Evolutionary conservation across 75 land plant genomes (phyloP).

Genomic region (Gnetum montanum): DNA sequence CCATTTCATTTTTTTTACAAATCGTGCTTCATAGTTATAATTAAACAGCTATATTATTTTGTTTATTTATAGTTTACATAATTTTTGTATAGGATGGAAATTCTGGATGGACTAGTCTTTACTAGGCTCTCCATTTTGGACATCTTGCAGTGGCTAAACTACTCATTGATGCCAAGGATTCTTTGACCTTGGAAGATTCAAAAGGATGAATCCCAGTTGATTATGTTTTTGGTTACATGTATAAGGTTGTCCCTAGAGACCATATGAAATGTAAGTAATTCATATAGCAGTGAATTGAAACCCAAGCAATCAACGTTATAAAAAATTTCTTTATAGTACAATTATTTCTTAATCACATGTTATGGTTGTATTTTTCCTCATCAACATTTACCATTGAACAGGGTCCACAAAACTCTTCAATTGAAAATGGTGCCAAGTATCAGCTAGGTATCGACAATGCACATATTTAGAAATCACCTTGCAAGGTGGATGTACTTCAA

Average conservation of each 20-base stretch:
- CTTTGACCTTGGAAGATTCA: conserved; percentile 68
- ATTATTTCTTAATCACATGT: too few relatives aligned
- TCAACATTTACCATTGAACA: too few relatives aligned
- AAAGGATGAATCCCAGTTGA: conserved; percentile 77
- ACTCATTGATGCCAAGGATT: conserved; percentile 81
- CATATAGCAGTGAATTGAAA: too few relatives aligned
- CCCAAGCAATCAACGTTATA: too few relatives aligned
- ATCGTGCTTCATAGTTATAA: too few relatives aligned
- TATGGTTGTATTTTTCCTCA: too few relatives aligned
- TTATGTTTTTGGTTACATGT: conserved; percentile 86
- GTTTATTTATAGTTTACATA: too few relatives aligned
- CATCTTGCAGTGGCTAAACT: conserved; percentile 93
- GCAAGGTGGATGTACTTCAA: conserved; percentile 88
- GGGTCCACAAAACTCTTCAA: conserved; percentile 81
- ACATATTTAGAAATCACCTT: conserved; percentile 72
- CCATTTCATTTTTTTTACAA: too few relatives aligned
- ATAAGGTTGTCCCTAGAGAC: conserved; percentile 35
- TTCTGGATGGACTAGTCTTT: conserved; percentile 96
- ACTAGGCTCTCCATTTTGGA: conserved; percentile 97
- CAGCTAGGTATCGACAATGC: conserved; percentile 97
- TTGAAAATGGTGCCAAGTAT: conserved; percentile 96
- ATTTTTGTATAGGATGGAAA: conserved; percentile 88
- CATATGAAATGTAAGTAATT: too few relatives aligned
- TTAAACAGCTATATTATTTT: too few relatives aligned
- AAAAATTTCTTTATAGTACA: too few relatives aligned